Evolutionary conservation across 176 grass and related monocot genomes (phyloP), one percentile per base, ranked within the genome.

Genomic region (Lolium multiflorum): DNA sequence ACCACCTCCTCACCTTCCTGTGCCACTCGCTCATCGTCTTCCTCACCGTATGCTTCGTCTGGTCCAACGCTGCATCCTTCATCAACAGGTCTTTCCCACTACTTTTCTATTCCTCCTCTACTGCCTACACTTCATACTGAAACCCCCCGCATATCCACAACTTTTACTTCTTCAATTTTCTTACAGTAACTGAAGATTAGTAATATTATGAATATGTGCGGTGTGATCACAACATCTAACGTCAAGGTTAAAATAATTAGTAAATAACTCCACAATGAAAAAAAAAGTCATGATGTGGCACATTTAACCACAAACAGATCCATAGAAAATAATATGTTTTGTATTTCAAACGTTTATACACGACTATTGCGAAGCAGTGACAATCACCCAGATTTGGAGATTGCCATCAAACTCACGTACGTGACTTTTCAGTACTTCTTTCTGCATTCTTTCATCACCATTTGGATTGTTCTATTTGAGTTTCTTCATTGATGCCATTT

Each of bases 1-100:
- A 98, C 87, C 96, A 94, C 74, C 91, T 98, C 24, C 81, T 98
- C 20, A 86, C 96, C n/a, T 92, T 98, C 73, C 78, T 93, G 28
- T 93, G 96, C 52, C 93, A 98, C 65, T 39, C 83, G 55, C 78
- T 98, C 88, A 95, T 95, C 17, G 35, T 91, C 71, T 51, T 89
- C 67, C 89, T 98, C 76, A 89, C 89, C 9, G 9, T 92, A 48
- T 92, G 67, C 25, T 95, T 95, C 55, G 12, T 98, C 28, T 95
- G 93, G 96, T 91, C 91, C 22, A 92, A 89, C 37, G 85, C 81
- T 11, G 90, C 91, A 6, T 95, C 89, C 11, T 93, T 95, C 67
- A 82, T 93, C 83, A 94, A 92, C 69, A 88, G 91, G 96, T 95
- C 11, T 44, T 15, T 1, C 31, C 17, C 41, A 1, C 37, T 55